Evolutionary conservation across 139 green algal species (phyloP), one percentile per base, ranked within the genome.

Genomic region (Edaphochlamys debaryana): DNA sequence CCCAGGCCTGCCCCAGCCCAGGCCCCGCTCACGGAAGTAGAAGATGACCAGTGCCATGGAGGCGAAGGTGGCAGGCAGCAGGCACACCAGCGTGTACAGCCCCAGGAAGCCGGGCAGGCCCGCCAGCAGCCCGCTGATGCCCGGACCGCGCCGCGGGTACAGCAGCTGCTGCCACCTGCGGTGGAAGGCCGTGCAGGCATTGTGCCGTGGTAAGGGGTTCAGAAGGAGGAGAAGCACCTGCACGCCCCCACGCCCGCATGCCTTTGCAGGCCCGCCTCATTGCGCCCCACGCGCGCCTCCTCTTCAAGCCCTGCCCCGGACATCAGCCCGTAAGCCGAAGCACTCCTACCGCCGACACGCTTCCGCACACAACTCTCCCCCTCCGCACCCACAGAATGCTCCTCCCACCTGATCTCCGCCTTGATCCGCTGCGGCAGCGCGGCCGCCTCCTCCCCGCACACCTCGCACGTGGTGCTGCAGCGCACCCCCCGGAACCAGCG

Each of bases 401-500:
- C 3, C 9, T 2, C 15, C 48, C 67, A 79, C 79, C 79, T 34
- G 15, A 85, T 79, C 30, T 60, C 67, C 5, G 79, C 79, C 52
- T 85, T 70, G 9, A 79, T 69, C 23, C 42, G 38, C 22, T 29
- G 9, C 30, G 79, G 67, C 67, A 85, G 79, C 38, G 69, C 69
- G 38, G 32, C 32, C 1, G 67, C 67, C 50, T 69, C 48, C 23
- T 41, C 66, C 15, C 79, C 79, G 54, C 79, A 85, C 66, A 85
- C 79, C 79, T 85, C 79, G 48, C 79, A 85, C 36, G 36, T 30
- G n/a, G 34, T 70, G 50, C 36, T 69, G 54, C 50, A 36, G 29
- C 79, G 67, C 37, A 85, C 67, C 25, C 76, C 76, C 4, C 67
- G 67, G 69, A 85, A 85, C 79, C 79, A 85, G 34, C 79, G 67